These are phyloP conservation scores for Sorghum bicolor DNA, from an alignment of 176 grass and related monocot species.

Conservation along the genomic window DNA sequence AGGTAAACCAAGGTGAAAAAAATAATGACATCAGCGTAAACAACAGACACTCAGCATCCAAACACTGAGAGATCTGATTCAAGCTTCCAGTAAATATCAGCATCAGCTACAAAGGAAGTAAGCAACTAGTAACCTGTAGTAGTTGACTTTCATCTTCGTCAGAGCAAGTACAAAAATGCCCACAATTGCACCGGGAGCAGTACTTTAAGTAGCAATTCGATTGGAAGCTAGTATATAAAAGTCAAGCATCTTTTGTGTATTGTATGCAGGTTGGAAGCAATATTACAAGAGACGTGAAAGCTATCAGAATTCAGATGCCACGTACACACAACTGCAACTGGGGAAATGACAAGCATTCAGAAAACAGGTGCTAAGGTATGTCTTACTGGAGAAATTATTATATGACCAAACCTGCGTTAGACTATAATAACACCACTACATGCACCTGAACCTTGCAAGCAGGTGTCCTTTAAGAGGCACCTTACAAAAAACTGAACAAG, in stretches of 20 bases:
- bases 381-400: background rate
- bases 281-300: background rate
- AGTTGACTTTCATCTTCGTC: background rate
- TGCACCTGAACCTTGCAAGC: background rate
- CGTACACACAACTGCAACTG: background rate
- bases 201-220: background rate
- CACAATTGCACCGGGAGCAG: background rate
- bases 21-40: background rate
- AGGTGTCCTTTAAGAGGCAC: slow-evolving; percentile 6
- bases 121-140: background rate
- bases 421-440: background rate
- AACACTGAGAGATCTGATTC: background rate
- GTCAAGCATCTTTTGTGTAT: background rate
- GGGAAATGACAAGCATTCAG: background rate
- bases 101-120: background rate
- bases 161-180: background rate
- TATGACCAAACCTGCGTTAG: background rate
- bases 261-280: background rate
- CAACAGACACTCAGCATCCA: background rate
- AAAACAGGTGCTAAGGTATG: background rate
- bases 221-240: background rate
- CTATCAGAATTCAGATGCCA: no score
- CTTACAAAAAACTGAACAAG: slow-evolving; percentile 31
- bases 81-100: background rate
- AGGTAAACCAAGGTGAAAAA: background rate